Base-by-base conservation (phyloP, 441 rosid genomes). In the Aleurites moluccanus region DNA sequence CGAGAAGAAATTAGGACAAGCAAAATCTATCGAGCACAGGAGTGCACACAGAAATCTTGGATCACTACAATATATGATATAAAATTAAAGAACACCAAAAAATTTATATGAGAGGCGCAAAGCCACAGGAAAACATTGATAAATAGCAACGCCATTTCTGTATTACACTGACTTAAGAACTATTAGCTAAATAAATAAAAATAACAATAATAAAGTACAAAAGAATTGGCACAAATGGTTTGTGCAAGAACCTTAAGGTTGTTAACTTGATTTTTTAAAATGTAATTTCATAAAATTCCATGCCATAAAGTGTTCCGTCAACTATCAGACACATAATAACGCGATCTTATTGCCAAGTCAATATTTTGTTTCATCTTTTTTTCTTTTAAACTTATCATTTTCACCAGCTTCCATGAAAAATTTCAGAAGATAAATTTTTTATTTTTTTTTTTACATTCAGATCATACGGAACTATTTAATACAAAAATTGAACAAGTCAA, bases 391-490 rank as follows among this genome's bases (percentile, higher is more conserved):
- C 13, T n/a, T 23, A 53, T 44, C 64, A 16, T 50, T 50, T n/a
- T 40, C 30, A 63, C 40, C 23, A n/a, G 33, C 33, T 61, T 9
- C 57, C 38, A 74, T 8, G 45, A 28, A 42, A 74, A 74, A 23
- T 33, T 56, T 11, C 4, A 64, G 3, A 53, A 6, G 47, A n/a
- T n/a, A 61, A 25, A n/a, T n/a, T n/a, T n/a, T n/a, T n/a, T n/a
- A n/a, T n/a, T n/a, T n/a, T n/a, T 11, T 33, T 21, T 35, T 7
- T 53, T 25, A 33, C 10, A 33, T 57, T 27, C 21, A 49, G 72
- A 77, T 72, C 73, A 77, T 10, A 38, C 44, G 16, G 35, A 25
- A 27, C 16, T 33, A 56, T 38, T 20, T 21, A 53, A 30, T 28
- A 23, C 13, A 8, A 7, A 6, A n/a, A 6, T 9, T 28, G 0